A percentile compares a stretch with the other conserved stretches of the same genome.
Conservation (phyloP, 345 rosid species). For the Litchi chinensis region DNA sequence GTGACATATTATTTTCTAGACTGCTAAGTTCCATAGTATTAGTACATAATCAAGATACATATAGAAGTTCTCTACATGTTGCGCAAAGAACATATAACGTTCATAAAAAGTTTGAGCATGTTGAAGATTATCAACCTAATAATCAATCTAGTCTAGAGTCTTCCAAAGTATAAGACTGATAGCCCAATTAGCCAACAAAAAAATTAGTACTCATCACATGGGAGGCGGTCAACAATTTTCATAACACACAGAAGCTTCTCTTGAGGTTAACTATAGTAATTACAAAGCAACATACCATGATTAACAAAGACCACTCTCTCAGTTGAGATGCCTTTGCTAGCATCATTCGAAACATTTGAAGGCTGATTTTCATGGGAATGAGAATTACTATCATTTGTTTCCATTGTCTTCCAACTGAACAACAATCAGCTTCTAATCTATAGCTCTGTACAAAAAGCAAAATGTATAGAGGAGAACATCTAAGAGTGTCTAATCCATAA, state of each 20-base stretch:
- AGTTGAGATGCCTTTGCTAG: constrained; percentile 18
- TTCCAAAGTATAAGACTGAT: not conserved
- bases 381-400: constrained; percentile 24
- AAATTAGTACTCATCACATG: not conserved
- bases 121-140: not conserved
- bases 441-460: not conserved
- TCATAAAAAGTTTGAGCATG: not conserved
- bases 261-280: constrained; percentile 4
- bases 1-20: not conserved
- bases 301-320: constrained; percentile 30
- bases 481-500: not conserved
- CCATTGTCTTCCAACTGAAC: constrained; percentile 26
- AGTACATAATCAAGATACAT: not conserved
- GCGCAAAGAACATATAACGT: not conserved
- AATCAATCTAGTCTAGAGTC: not conserved
- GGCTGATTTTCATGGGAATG: constrained; percentile 24
- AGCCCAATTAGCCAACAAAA: not conserved
- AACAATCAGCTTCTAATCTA: constrained; percentile 26
- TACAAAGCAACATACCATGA: constrained; percentile 26
- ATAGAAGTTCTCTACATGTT: not conserved
- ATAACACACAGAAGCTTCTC: not conserved
- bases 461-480: constrained; percentile 1
- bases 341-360: constrained; percentile 9
- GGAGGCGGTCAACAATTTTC: not conserved
- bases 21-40: not conserved